Base-by-base conservation (phyloP, 2,329 filamentous ascomycete genomes). In the Arachnopeziza araneosa region DNA sequence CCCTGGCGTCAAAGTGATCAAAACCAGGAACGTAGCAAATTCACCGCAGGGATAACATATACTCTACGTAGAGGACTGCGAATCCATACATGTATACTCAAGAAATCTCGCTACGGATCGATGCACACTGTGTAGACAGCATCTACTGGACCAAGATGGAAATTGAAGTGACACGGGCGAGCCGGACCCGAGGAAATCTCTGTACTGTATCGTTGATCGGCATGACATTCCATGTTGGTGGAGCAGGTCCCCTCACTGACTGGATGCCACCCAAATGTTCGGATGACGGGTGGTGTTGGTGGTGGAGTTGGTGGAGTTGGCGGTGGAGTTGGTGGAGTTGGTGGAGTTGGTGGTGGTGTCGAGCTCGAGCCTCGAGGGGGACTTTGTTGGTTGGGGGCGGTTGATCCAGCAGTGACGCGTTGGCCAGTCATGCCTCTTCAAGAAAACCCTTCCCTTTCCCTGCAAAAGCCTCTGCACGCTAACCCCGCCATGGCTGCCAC, bases 281-380 rank as follows among this genome's bases (percentile, higher is more conserved):
- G 26, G 52, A 54, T 54, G 56, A 58, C 51, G 56, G 56, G 56
- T 58, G n/a, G 14, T 32, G 30, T 32, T n/a, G n/a, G 6, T 19
- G 36, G 32, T 24, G 56, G n/a, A n/a, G n/a, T n/a, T n/a, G n/a
- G n/a, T n/a, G n/a, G n/a, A n/a, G n/a, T n/a, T n/a, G n/a, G n/a
- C n/a, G n/a, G n/a, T n/a, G n/a, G n/a, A n/a, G n/a, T n/a, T n/a
- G n/a, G n/a, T n/a, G n/a, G n/a, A n/a, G n/a, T n/a, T n/a, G n/a
- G n/a, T n/a, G n/a, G n/a, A n/a, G n/a, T n/a, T n/a, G n/a, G n/a
- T n/a, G n/a, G 6, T 19, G 36, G 32, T 24, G 56, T 50, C 24
- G 24, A 49, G 52, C 56, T 58, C 51, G 44, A 58, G 51, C 56
- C 36, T 50, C 50, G 49, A 50, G 52, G 19, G 24, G 49, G 50